Conservation (phyloP, 306 rosid species). For the Calophaca sinica region DNA sequence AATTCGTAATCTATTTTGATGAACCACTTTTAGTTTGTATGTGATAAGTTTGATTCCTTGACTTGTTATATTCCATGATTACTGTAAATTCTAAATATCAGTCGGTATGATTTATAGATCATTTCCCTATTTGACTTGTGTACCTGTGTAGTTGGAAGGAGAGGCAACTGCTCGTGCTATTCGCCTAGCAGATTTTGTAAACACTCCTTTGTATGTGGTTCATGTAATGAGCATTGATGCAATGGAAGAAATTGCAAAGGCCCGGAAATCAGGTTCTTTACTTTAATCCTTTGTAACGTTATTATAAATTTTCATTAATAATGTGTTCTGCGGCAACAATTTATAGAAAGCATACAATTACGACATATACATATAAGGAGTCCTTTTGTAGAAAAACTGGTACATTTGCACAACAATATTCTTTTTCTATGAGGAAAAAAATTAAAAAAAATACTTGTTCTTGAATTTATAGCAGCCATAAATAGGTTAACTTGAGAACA, state of each 20-base stretch:
- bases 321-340: constrained; percentile 22
- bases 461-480: constrained; percentile 5
- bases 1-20: constrained; percentile 9
- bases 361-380: background rate
- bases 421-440: background rate
- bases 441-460: background rate
- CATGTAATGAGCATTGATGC: constrained; percentile 99
- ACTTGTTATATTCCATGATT: constrained; percentile 23
- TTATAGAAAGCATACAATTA: constrained; percentile 25
- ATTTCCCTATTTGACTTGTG: constrained; percentile 47
- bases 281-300: constrained; percentile 30
- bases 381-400: constrained; percentile 14
- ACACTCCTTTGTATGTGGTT: constrained; percentile 91
- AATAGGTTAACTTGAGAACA: background rate
- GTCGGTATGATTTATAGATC: background rate
- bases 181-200: constrained; percentile 78
- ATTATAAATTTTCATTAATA: constrained; percentile 24
- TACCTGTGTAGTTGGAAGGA: constrained; percentile 76
- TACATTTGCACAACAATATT: background rate
- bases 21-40: too few species aligned
- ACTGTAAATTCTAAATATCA: constrained; percentile 27
- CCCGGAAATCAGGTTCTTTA: constrained; percentile 81
- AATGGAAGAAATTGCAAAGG: constrained; percentile 92
- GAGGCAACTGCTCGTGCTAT: constrained; percentile 97
- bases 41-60: constrained; percentile 15